Percentiles rank a stretch among this genome's conserved stretches.
Evolutionary conservation across 345 rosid genomes (phyloP).

Genomic region (Arabidopsis arenosa): DNA sequence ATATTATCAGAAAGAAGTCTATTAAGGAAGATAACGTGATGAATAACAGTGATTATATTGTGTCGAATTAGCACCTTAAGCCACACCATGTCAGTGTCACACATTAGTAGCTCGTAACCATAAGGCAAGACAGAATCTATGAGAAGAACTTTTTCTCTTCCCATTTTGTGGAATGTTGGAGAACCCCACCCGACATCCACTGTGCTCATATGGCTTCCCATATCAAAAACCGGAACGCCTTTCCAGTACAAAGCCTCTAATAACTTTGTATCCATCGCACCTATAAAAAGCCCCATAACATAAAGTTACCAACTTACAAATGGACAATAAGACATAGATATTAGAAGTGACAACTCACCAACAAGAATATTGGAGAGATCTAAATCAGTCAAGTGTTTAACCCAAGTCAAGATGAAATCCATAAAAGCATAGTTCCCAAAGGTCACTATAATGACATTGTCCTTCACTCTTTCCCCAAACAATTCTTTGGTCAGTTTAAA

Average conservation of each 20-base stretch:
- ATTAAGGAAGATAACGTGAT: neutral
- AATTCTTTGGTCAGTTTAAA: constrained; percentile 75
- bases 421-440: constrained; percentile 95
- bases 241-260: constrained; percentile 95
- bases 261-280: constrained; percentile 95
- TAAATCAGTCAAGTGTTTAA: constrained; percentile 85
- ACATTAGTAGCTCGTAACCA: constrained; percentile 91
- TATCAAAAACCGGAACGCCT: constrained; percentile 97
- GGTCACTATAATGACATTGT: constrained; percentile 80
- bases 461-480: constrained; percentile 68
- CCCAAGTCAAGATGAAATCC: constrained; percentile 99
- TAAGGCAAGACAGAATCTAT: constrained; percentile 85
- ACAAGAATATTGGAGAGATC: constrained; percentile 84
- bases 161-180: constrained; percentile 97
- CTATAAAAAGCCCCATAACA: constrained; percentile 47
- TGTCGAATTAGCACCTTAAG: constrained; percentile 62
- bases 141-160: constrained; percentile 93
- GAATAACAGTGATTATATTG: neutral
- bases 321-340: constrained; percentile 6
- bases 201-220: constrained; percentile 97
- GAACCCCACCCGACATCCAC: constrained; percentile 99
- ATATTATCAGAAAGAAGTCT: constrained; percentile 10
- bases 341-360: constrained; percentile 54
- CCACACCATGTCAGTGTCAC: constrained; percentile 99
- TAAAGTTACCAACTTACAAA: constrained; percentile 8